Percentiles rank a stretch among this genome's conserved stretches.
Evolutionary conservation across 345 rosid species (phyloP).

Genomic region (Eucalyptus coolabah): DNA sequence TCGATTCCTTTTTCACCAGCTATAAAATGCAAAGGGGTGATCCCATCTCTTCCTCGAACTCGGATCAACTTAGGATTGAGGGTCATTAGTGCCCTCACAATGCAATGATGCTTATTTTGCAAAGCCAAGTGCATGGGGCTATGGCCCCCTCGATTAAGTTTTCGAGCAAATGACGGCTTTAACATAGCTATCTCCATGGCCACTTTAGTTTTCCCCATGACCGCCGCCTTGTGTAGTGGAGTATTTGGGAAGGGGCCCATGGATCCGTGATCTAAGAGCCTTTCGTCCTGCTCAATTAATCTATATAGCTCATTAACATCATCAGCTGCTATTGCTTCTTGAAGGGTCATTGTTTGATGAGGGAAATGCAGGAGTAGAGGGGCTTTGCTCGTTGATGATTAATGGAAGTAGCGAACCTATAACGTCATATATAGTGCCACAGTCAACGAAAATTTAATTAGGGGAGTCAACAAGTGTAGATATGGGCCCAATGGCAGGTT

Average conservation of each 20-base stretch:
- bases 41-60: background rate
- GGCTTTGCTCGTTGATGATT: background rate
- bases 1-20: rapidly evolving
- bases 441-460: background rate
- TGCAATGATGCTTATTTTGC: background rate
- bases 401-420: background rate
- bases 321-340: too few species aligned
- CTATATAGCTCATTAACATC: too few species aligned
- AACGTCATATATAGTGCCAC: background rate
- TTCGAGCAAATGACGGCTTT: background rate
- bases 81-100: background rate
- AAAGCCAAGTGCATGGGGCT: background rate
- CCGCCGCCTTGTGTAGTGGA: background rate
- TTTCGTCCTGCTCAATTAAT: too few species aligned
- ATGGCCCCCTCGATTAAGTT: background rate
- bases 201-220: background rate
- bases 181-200: background rate
- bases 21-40: background rate
- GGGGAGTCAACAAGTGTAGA: background rate
- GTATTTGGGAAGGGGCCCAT: too few species aligned
- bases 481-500: too few species aligned
- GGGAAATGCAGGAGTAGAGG: background rate
- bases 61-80: background rate
- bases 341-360: background rate
- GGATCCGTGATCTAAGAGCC: too few species aligned